Base-by-base conservation (phyloP, 805 yeast genomes). In the Limtongia smithiae region DNA sequence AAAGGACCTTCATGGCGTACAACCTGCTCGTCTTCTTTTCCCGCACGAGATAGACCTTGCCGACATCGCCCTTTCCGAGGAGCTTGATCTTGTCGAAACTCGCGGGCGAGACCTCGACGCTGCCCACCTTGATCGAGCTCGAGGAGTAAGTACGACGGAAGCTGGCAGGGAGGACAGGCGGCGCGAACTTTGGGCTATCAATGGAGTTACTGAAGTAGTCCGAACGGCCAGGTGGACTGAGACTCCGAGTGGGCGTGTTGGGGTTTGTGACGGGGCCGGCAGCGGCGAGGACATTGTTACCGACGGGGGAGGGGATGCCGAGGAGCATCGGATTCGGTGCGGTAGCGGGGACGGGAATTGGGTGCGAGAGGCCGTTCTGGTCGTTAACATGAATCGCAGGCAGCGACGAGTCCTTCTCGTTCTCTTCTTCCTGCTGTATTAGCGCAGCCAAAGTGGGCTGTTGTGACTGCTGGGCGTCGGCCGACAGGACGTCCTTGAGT, bases 61-160 rank as follows among this genome's bases (percentile, higher is more conserved):
- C 99, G 32, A 93, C 97, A 62, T 93, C 98, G 50, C 99, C 99
- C 64, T 87, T 87, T 3, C 99, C 99, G 42, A 93, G 70, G n/a
- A 93, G 70, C 59, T 86, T 80, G 46, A 93, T 79, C 65, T 88
- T 91, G 58, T 90, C 96, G 65, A 93, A 93, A 24, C 93, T 84
- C 38, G 79, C 78, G 2, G 95, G 94, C 4, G 83, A 78, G 18
- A 94, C 99, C 62, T 85, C 88, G 8, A 83, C 88, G 54, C 81
- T 83, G 48, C 80, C 74, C 32, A 82, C 76, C 61, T 81, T 85
- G 47, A 84, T 84, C 11, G 96, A 80, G 55, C 82, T 81, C 51
- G 82, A 77, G 17, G 89, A 81, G 62, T 85, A 85, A 56, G 82
- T 79, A 55, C 94, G 72, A 6, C 58, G 50, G 38, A 54, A 54